A percentile compares a stretch with the other conserved stretches of the same genome.
Evolutionary conservation across 768 basidiomycete genomes (phyloP).

Genomic region (Auriscalpium orientale): DNA sequence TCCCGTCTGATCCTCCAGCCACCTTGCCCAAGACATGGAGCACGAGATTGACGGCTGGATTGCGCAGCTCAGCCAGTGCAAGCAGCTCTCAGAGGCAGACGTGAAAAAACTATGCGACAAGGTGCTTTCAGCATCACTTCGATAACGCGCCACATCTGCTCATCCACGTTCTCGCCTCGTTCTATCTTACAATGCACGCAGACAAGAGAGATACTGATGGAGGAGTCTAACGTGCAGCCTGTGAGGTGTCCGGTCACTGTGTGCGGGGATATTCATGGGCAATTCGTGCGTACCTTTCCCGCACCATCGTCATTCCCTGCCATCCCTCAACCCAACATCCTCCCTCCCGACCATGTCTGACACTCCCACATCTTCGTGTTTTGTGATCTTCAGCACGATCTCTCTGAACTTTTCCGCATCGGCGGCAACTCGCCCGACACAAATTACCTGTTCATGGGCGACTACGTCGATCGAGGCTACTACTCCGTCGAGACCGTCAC

Average conservation of each 20-base stretch:
- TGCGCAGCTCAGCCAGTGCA: conserved; percentile 92
- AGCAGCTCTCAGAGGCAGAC: conserved; percentile 90
- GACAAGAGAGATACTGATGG: conserved; percentile 98
- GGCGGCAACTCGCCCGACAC: conserved; percentile 98
- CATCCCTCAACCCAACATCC: conserved; percentile 1
- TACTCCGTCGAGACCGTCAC: conserved; percentile 99
- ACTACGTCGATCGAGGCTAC: conserved; percentile 98
- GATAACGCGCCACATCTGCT: conserved; percentile 23
- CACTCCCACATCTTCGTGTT: conserved; percentile 6
- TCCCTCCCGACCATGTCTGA: neutral
- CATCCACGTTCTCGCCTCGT: neutral
- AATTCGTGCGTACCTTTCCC: conserved; percentile 73
- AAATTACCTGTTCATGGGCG: conserved; percentile 99
- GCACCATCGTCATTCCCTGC: conserved; percentile 16
- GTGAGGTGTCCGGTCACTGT: conserved; percentile 98
- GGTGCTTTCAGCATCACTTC: conserved; percentile 40
- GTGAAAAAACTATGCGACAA: conserved; percentile 99
- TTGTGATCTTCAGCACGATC: conserved; percentile 72
- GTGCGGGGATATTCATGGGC: conserved; percentile 98
- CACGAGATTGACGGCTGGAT: conserved; percentile 95
- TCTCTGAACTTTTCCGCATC: conserved; percentile 97
- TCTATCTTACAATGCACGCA: conserved; percentile 25
- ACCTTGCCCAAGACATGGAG: conserved; percentile 30
- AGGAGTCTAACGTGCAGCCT: conserved; percentile 98
- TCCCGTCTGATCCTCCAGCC: conserved; percentile 5